Base-by-base conservation (phyloP, 1,139 yeast genomes). In the Zygoascus sp. region DNA sequence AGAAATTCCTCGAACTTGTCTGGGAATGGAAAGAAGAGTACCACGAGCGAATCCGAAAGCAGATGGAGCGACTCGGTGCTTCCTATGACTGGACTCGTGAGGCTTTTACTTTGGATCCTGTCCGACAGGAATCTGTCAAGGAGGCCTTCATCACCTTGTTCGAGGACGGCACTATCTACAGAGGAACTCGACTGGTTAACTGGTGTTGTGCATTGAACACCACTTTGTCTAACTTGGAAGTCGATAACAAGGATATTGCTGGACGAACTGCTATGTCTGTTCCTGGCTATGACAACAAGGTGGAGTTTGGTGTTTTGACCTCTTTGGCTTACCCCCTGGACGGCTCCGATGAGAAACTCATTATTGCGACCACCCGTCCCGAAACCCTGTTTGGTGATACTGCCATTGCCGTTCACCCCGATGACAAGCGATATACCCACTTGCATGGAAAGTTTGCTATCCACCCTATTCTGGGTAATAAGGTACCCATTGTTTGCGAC, bases 1-100 rank as follows among this genome's bases (percentile, higher is more conserved):
- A 90, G 63, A 82, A 80, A 58, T 92, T 92, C 59, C 72, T 87
- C 51, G 83, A 77, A 42, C 83, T 85, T 64, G 97, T 92, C 37
- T 90, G 97, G 97, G 96, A 88, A 61, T 94, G 98, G 99, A 92
- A 94, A 68, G 95, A 89, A 55, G 90, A 84, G 53, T 94, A 92
- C 72, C 97, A 92, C 62, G 69, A 67, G 51, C 83, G 86, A 59
- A 92, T 92, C 66, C 86, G 86, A 72, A 69, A 75, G 55, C 99
- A 92, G 72, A 79, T 92, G 63, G 76, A 81, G 68, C 80, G 80
- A 54, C 76, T 92, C 62, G 98, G 98, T 68, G 97, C 97, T 35
- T 92, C 97, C 17, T 92, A 90, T 61, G 97, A 90, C 67, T 94
- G 97, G 97, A 67, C 76, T 41, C 82, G 92, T 63, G 98, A 92